Conservation (phyloP, 306 rosid genomes). For the Castanea mollissima region DNA sequence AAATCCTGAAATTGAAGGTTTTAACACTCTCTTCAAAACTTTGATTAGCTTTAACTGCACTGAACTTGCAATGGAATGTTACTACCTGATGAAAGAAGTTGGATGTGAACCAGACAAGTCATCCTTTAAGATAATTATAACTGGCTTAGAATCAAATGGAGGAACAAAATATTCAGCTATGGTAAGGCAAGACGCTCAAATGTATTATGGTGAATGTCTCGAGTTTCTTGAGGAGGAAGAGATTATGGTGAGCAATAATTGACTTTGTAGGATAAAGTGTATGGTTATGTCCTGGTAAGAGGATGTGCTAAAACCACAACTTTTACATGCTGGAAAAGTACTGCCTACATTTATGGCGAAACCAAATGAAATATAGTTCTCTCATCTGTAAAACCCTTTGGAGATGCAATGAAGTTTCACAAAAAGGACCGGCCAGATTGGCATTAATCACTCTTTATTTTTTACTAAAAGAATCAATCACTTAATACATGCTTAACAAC, state of each 20-base stretch:
- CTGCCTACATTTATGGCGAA: too few relatives aligned
- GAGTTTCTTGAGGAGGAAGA: slow-evolving; percentile 45
- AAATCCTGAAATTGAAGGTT: slow-evolving; percentile 38
- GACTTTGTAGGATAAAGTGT: neutral
- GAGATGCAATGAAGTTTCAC: too few relatives aligned
- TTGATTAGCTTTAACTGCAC: slow-evolving; percentile 17
- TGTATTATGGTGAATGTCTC: slow-evolving; percentile 37
- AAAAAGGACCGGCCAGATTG: too few relatives aligned
- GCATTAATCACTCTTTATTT: too few relatives aligned
- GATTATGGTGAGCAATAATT: slow-evolving; percentile 5
- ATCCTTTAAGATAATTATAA: slow-evolving; percentile 32
- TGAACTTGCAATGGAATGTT: slow-evolving; percentile 37
- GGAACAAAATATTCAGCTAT: slow-evolving; percentile 22
- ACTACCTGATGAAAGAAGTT: slow-evolving; percentile 41
- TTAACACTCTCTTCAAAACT: slow-evolving; percentile 37
- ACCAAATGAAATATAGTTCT: too few relatives aligned
- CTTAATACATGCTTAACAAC: neutral
- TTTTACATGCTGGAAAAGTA: too few relatives aligned
- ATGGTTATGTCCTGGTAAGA: too few relatives aligned
- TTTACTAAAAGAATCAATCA: too few relatives aligned
- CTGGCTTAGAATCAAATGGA: slow-evolving; percentile 40
- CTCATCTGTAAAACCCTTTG: too few relatives aligned
- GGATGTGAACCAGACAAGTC: slow-evolving; percentile 49
- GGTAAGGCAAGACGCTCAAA: slow-evolving; percentile 43
- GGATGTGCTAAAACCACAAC: too few relatives aligned